Evolutionary conservation across 176 grass and related monocot species (phyloP), one percentile per base, ranked within the genome.

Genomic region (Avena insularis): DNA sequence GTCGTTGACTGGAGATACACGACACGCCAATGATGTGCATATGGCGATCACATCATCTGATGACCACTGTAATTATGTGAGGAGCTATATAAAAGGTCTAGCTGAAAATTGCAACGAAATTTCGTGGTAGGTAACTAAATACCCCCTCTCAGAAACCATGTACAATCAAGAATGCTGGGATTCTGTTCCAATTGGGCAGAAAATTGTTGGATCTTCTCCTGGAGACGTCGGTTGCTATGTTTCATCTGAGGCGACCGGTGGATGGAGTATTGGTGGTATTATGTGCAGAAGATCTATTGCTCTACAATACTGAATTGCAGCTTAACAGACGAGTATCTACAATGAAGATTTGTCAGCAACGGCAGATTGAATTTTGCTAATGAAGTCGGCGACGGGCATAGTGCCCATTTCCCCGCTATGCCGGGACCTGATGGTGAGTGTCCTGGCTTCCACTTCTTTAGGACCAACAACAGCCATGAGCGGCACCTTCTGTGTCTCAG

Each of bases 401-500:
- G 87, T 90, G 67, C 92, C 97, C 38, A 96, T 87, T 82, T 99
- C 94, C 68, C 90, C 97, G 60, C 62, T 90, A 46, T 93, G 90
- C 71, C 97, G 87, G 27, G 94, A 96, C 49, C 94, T 92, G 80
- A 96, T 87, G 70, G 97, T 94, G 36, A 99, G 84, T 11, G 89
- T 93, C 78, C 56, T 84, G 31, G 81, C 78, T 36, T 99, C 60
- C 19, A 93, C 94, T 93, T 99, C 97, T 72, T 96, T 96, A 17
- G 94, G 97, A 14, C 97, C 97, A 55, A 88, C 88, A 35, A 98
- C 97, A 29, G 90, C 94, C 97, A 99, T 99, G 19, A 99, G 85
- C 31, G 94, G 97, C 58, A 99, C 90, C 85, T 96, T 96, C 43
- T 96, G 94, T 49, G 85, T 96, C 64, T 94, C 97, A 9, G 97